Conservation (phyloP, 2,329 filamentous ascomycete genomes). For the Aspergillus floridensis region DNA sequence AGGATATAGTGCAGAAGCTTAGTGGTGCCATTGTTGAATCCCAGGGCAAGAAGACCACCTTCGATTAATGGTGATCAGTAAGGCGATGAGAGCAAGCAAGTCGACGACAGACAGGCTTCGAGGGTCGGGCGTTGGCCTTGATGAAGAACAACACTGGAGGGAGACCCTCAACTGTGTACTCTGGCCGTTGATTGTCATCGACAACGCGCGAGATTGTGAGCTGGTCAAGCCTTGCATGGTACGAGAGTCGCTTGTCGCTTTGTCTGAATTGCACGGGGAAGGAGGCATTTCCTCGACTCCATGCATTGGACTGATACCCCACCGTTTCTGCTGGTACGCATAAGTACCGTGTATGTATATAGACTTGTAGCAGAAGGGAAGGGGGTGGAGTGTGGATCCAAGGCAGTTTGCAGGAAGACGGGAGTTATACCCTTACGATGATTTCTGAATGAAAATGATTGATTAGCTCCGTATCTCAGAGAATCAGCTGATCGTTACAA, state of each 20-base stretch:
- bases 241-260: background rate
- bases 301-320: background rate
- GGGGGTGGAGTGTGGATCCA: background rate
- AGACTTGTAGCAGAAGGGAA: background rate
- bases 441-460: background rate
- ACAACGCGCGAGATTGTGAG: background rate
- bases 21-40: slow-evolving; percentile 76
- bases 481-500: background rate
- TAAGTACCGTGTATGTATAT: background rate
- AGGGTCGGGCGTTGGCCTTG: background rate
- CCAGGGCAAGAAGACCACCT: slow-evolving; percentile 77
- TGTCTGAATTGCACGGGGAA: background rate
- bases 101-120: background rate
- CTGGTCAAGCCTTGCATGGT: slow-evolving; percentile 1
- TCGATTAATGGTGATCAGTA: slow-evolving; percentile 55
- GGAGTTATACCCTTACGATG: background rate
- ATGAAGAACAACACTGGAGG: background rate
- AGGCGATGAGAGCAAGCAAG: background rate
- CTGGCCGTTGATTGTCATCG: background rate
- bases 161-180: background rate
- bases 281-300: background rate
- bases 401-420: background rate
- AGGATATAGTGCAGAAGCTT: slow-evolving; percentile 60
- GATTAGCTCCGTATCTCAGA: no score
- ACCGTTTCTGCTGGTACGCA: background rate